Conservation (phyloP, 202 grass and related monocot species). For the Setaria italica region DNA sequence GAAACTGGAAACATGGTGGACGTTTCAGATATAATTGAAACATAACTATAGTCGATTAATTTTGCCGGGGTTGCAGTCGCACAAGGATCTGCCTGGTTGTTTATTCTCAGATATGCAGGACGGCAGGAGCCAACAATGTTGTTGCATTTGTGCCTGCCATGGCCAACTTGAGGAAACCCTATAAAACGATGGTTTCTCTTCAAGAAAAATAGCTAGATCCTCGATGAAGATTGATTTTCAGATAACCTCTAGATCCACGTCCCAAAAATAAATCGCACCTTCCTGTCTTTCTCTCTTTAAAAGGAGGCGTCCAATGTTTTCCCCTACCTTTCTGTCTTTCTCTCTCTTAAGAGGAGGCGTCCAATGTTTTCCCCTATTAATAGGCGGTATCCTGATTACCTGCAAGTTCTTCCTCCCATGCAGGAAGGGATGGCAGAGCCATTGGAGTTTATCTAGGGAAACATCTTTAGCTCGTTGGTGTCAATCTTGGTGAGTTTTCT, state of each 20-base stretch:
- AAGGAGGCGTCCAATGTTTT: slow-evolving; percentile 30
- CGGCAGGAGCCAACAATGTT: neutral
- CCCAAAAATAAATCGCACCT: slow-evolving; percentile 53
- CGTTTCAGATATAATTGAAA: slow-evolving; percentile 15
- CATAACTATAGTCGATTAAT: neutral
- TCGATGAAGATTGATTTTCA: neutral
- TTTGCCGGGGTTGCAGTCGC: neutral
- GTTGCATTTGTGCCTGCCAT: neutral
- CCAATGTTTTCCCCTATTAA: slow-evolving; percentile 50
- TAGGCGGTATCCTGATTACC: slow-evolving; percentile 43
- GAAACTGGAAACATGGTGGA: neutral
- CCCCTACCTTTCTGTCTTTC: slow-evolving; percentile 44
- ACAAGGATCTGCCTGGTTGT: neutral
- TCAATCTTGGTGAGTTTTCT: slow-evolving; percentile 46
- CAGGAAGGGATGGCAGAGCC: slow-evolving; percentile 40
- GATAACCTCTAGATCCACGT: slow-evolving; percentile 38
- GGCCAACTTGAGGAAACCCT: neutral
- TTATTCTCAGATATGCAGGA: neutral
- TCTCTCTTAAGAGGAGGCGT: slow-evolving; percentile 40
- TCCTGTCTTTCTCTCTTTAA: slow-evolving; percentile 45
- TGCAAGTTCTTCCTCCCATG: slow-evolving; percentile 35
- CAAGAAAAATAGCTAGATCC: neutral
- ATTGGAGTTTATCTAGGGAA: slow-evolving; percentile 29
- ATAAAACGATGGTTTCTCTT: neutral
- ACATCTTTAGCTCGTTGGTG: slow-evolving; percentile 25